phyloP scores from a whole-genome alignment of 208 protist species.

The Leishmania arabica region DNA sequence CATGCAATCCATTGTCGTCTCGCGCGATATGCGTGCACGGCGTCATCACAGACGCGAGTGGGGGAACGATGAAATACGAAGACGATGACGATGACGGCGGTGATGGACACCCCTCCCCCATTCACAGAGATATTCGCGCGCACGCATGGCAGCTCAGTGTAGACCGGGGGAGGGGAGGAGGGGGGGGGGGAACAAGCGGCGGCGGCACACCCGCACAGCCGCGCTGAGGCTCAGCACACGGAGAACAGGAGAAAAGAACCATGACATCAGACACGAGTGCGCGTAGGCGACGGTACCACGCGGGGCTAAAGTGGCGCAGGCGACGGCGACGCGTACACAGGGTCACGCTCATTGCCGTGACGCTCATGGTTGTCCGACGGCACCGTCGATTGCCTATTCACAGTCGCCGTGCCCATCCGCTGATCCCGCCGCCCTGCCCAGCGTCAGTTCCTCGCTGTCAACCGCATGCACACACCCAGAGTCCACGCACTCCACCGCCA shows the following conservation, averaged over 20 bases:
- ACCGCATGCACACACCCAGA: not conserved
- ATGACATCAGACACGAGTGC: not conserved
- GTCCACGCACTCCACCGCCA: constrained; percentile 3
- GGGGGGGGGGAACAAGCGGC: not conserved
- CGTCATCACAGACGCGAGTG: too few relatives aligned
- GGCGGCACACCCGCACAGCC: constrained; percentile 1
- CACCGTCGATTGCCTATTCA: not conserved
- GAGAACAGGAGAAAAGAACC: not conserved
- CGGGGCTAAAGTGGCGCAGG: not conserved
- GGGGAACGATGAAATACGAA: not conserved
- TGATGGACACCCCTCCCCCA: not conserved
- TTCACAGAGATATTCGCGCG: constrained; percentile 5
- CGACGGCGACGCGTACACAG: not conserved
- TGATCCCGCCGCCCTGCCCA: not conserved
- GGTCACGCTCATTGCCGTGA: not conserved
- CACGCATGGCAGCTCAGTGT: not conserved
- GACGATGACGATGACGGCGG: not conserved
- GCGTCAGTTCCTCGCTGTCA: constrained; percentile 5
- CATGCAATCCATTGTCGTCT: too few relatives aligned
- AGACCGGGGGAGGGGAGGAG: not conserved
- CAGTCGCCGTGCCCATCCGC: not conserved
- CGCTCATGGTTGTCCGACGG: not conserved
- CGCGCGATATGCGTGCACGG: too few relatives aligned
- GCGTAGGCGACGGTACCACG: not conserved
- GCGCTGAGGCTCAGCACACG: not conserved